Evolutionary conservation across 331 rosid genomes (phyloP).

Genomic region (Malus hybrid): DNA sequence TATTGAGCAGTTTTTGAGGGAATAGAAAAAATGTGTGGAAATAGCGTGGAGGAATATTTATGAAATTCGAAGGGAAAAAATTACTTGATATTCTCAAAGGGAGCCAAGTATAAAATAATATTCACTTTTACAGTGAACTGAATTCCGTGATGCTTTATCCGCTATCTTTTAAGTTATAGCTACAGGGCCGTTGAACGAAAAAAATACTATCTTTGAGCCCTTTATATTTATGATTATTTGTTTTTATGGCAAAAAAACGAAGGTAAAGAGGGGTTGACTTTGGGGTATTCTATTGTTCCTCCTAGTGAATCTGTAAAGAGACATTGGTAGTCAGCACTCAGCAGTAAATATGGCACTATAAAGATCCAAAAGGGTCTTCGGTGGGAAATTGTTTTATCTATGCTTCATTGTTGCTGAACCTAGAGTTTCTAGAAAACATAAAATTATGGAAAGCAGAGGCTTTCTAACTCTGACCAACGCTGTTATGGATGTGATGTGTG

Average conservation of each 20-base stretch:
- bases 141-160: neutral
- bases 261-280: neutral
- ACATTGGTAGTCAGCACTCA: neutral
- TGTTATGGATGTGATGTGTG: neutral
- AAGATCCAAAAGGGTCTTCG: neutral
- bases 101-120: neutral
- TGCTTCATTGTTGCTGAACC: too few species aligned
- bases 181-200: neutral
- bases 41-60: neutral
- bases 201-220: neutral
- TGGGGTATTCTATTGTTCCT: neutral
- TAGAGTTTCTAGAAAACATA: neutral
- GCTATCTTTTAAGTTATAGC: neutral
- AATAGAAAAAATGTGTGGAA: neutral
- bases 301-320: neutral
- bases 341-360: neutral
- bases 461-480: neutral
- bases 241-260: neutral
- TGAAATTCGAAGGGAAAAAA: neutral
- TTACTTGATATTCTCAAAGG: neutral
- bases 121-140: neutral
- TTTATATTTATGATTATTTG: neutral
- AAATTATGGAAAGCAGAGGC: neutral
- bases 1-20: neutral
- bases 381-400: neutral